Conservation (phyloP, 768 basidiomycete genomes). For the Leccinum sublutescens region DNA sequence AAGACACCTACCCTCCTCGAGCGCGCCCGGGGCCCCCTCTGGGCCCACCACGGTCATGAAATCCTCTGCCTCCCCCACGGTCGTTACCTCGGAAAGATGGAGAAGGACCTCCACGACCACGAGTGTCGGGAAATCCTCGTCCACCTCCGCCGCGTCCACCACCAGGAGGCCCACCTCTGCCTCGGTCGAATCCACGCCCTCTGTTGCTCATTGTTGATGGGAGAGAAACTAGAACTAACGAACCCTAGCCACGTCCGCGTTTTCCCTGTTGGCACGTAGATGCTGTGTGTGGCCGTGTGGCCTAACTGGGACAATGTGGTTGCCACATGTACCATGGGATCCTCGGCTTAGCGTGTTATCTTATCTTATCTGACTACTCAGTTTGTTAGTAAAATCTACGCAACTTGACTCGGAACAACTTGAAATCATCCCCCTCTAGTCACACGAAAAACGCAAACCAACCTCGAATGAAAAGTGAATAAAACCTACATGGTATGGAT, state of each 20-base stretch:
- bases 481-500: neutral
- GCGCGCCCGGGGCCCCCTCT: conserved; percentile 24
- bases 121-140: conserved; percentile 29
- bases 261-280: conserved; percentile 10
- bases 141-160: conserved; percentile 35
- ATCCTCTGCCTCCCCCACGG: conserved; percentile 34
- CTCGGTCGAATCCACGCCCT: conserved; percentile 41
- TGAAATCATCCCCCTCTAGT: neutral
- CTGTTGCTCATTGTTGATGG: conserved; percentile 34
- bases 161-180: conserved; percentile 32
- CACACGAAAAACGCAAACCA: neutral
- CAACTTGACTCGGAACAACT: neutral
- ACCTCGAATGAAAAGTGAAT: neutral
- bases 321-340: conserved; percentile 9
- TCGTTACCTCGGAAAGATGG: conserved; percentile 29
- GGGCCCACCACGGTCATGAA: conserved; percentile 24
- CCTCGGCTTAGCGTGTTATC: conserved; percentile 3
- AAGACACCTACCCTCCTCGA: conserved; percentile 39
- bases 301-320: conserved; percentile 5
- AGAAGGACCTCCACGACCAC: conserved; percentile 28
- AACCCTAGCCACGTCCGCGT: neutral
- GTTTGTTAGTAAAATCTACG: neutral
- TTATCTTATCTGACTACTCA: conserved; percentile 24
- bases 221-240: neutral
- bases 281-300: conserved; percentile 19